These are phyloP conservation scores for Verruconis gallopava DNA, from an alignment of 2,329 filamentous ascomycete species.

Conservation along the genomic window DNA sequence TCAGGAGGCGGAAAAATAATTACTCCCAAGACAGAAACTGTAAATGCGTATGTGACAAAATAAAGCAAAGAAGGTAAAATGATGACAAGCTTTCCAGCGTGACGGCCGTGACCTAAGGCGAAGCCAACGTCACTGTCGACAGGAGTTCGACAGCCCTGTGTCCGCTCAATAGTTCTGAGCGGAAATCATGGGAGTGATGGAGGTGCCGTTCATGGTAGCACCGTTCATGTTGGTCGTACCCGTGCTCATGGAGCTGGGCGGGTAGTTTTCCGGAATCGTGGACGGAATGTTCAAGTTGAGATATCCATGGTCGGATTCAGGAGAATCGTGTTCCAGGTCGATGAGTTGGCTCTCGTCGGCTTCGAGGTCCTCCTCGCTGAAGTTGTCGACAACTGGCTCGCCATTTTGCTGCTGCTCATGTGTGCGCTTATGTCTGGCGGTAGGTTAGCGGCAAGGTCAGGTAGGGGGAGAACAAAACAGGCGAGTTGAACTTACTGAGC, in stretches of 20 bases:
- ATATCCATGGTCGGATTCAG: slow-evolving; percentile 20
- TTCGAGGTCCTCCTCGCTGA: slow-evolving; percentile 60
- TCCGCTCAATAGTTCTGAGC: slow-evolving; percentile 10
- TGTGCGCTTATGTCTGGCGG: slow-evolving; percentile 59
- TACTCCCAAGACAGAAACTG: too few relatives aligned
- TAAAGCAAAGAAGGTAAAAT: slow-evolving; percentile 1
- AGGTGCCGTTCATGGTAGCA: slow-evolving; percentile 9
- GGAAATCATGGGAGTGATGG: slow-evolving; percentile 9
- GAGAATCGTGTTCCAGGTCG: slow-evolving; percentile 66
- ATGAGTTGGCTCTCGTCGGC: slow-evolving; percentile 78
- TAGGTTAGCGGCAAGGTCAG: slow-evolving; percentile 25
- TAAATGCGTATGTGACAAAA: neutral
- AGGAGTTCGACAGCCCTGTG: too few relatives aligned
- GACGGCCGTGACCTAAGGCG: too few relatives aligned
- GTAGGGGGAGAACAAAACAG: slow-evolving; percentile 11
- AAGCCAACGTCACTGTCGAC: too few relatives aligned
- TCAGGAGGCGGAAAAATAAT: too few relatives aligned
- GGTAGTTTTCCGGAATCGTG: slow-evolving; percentile 5
- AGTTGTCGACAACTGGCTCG: slow-evolving; percentile 45
- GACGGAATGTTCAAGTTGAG: slow-evolving; percentile 5
- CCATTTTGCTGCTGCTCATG: slow-evolving; percentile 63
- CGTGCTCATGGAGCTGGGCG: slow-evolving; percentile 8
- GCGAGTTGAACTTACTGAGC: slow-evolving; percentile 59
- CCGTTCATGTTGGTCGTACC: slow-evolving; percentile 10
- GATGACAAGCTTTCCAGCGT: too few relatives aligned